Evolutionary conservation across 2,329 filamentous ascomycete species (phyloP).

Genomic region (Monilinia laxa): DNA sequence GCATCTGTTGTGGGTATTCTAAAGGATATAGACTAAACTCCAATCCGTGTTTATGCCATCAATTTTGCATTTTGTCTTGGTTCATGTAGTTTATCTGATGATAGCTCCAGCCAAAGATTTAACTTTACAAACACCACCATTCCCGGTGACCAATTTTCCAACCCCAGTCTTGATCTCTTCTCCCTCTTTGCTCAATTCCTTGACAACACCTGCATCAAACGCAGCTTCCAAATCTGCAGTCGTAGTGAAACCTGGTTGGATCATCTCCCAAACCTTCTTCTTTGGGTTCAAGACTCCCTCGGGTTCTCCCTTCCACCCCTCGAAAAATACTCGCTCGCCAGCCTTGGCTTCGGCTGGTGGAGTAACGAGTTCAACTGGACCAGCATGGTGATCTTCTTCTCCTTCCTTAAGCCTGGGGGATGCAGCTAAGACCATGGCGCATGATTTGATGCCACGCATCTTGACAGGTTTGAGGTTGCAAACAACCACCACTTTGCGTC

Average conservation of each 20-base stretch:
- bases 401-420: constrained; percentile 81
- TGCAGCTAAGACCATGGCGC: constrained; percentile 91
- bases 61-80: neutral
- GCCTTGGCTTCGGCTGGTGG: constrained; percentile 77
- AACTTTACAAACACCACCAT: constrained; percentile 79
- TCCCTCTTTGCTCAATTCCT: constrained; percentile 71
- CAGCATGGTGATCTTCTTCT: constrained; percentile 80
- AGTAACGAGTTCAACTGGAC: constrained; percentile 86
- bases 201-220: constrained; percentile 78
- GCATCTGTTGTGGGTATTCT: neutral
- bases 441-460: constrained; percentile 85
- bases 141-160: constrained; percentile 71
- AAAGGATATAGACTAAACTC: neutral
- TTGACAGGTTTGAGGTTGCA: constrained; percentile 99
- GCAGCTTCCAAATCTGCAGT: constrained; percentile 77
- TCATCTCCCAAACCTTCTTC: constrained; percentile 98
- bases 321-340: constrained; percentile 87
- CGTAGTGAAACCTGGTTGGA: constrained; percentile 95
- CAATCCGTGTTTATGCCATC: neutral
- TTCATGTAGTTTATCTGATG: constrained; percentile 62
- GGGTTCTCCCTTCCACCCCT: constrained; percentile 90
- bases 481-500: constrained; percentile 89
- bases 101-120: constrained; percentile 75
- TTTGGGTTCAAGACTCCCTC: constrained; percentile 95
- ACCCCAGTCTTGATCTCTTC: constrained; percentile 47